Evolutionary conservation across 2,329 filamentous ascomycete genomes (phyloP).

Genomic region (Neonectria punicea): DNA sequence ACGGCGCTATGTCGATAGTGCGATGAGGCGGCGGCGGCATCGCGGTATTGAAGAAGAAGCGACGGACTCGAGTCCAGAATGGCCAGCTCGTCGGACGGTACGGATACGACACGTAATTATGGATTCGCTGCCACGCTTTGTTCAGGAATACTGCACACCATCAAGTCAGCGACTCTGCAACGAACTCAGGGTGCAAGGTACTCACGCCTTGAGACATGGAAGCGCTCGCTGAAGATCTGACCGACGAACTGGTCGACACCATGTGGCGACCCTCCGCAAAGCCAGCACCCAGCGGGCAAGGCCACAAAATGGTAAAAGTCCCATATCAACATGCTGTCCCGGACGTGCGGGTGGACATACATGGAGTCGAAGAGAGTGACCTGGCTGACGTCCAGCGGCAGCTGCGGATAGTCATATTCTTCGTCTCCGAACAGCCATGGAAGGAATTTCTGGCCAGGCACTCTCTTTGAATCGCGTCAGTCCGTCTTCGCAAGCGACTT

Average conservation of each 20-base stretch:
- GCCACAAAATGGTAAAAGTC: slow-evolving; percentile 21
- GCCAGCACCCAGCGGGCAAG: slow-evolving; percentile 33
- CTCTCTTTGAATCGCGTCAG: slow-evolving; percentile 11
- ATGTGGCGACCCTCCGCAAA: slow-evolving; percentile 13
- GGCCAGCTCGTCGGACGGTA: slow-evolving; percentile 44
- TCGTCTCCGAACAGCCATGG: slow-evolving; percentile 30
- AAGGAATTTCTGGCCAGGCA: slow-evolving; percentile 19
- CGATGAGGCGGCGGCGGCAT: slow-evolving; percentile 30
- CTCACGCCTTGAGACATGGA: slow-evolving; percentile 41
- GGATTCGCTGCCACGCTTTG: slow-evolving; percentile 49
- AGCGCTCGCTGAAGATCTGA: slow-evolving; percentile 41
- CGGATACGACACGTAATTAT: slow-evolving; percentile 48
- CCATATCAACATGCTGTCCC: slow-evolving; percentile 27
- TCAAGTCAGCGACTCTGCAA: neutral
- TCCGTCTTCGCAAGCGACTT: neutral
- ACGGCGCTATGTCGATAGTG: slow-evolving; percentile 49
- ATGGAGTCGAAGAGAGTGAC: slow-evolving; percentile 56
- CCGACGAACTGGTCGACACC: slow-evolving; percentile 31
- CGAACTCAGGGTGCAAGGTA: neutral
- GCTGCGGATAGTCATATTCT: slow-evolving; percentile 20
- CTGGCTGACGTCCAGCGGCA: slow-evolving; percentile 47
- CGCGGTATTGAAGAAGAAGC: slow-evolving; percentile 46
- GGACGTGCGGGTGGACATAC: slow-evolving; percentile 51
- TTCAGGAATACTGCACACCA: slow-evolving; percentile 45
- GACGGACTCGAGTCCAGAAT: slow-evolving; percentile 44